Evolutionary conservation across 2,329 filamentous ascomycete genomes (phyloP).

Genomic region (Penicillium olsonii): DNA sequence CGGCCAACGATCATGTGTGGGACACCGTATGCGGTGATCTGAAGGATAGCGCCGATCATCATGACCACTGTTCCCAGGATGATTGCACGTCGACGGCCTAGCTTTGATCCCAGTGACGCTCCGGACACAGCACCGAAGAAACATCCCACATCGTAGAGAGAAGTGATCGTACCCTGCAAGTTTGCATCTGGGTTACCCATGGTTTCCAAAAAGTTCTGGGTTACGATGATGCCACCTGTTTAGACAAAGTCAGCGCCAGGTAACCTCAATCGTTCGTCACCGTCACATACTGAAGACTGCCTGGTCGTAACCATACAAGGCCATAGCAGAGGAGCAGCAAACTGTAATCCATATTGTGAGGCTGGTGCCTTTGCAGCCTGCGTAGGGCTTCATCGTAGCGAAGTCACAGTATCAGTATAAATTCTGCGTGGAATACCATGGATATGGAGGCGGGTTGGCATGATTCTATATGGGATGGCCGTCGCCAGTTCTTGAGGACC

Average conservation of each 20-base stretch:
- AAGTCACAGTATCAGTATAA: neutral
- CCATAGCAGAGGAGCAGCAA: constrained; percentile 5
- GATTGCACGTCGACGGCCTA: constrained; percentile 28
- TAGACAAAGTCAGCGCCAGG: constrained; percentile 9
- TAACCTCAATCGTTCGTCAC: neutral
- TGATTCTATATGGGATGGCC: neutral
- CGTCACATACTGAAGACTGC: constrained; percentile 3
- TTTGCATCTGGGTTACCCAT: constrained; percentile 10
- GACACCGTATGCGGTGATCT: constrained; percentile 28
- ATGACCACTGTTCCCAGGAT: constrained; percentile 20
- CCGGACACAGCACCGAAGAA: constrained; percentile 26
- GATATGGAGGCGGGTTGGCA: neutral
- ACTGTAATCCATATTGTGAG: constrained; percentile 1
- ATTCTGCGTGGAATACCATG: neutral
- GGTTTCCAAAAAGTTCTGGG: constrained; percentile 24
- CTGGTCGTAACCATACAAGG: constrained; percentile 10
- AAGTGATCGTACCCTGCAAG: constrained; percentile 8
- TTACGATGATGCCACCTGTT: constrained; percentile 25
- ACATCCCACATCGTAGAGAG: constrained; percentile 29
- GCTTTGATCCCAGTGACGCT: constrained; percentile 22
- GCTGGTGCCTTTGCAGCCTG: neutral
- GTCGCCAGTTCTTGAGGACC: neutral
- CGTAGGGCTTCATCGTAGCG: neutral
- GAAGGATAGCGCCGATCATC: constrained; percentile 29
- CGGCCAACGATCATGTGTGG: constrained; percentile 46